A percentile compares a stretch with the other conserved stretches of the same genome.
Conservation (phyloP, 2,329 filamentous ascomycete species). For the Neodidymelliopsis sp. region DNA sequence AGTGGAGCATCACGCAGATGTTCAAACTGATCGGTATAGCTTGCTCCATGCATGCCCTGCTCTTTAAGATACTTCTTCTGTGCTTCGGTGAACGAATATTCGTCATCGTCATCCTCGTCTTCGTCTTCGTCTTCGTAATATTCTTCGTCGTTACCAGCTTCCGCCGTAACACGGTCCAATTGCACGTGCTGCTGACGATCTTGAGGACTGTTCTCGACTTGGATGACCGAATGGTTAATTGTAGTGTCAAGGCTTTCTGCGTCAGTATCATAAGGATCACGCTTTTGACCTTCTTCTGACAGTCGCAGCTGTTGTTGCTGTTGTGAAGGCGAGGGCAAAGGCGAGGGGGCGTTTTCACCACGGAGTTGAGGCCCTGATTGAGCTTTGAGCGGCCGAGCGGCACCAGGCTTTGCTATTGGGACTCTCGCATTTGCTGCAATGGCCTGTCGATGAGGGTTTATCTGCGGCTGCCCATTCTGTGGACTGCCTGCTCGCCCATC, state of each 20-base stretch:
- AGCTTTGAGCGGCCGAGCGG: slow-evolving; percentile 21
- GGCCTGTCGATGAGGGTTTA: slow-evolving; percentile 23
- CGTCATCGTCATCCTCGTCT: slow-evolving; percentile 6
- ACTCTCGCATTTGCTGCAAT: slow-evolving; percentile 36
- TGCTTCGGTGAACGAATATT: not conserved
- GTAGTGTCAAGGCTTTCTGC: slow-evolving; percentile 48
- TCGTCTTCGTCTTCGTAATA: slow-evolving; percentile 9
- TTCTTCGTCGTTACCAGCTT: slow-evolving; percentile 22
- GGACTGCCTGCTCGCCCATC: slow-evolving; percentile 10
- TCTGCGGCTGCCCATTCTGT: not conserved
- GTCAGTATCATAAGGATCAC: slow-evolving; percentile 48
- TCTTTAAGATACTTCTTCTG: slow-evolving; percentile 1
- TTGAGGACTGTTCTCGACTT: slow-evolving; percentile 27
- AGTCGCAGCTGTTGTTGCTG: slow-evolving; percentile 24
- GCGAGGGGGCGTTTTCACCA: slow-evolving; percentile 19
- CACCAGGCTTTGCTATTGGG: slow-evolving; percentile 12
- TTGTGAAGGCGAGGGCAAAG: slow-evolving; percentile 21
- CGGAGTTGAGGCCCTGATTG: slow-evolving; percentile 12
- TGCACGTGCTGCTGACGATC: slow-evolving; percentile 10
- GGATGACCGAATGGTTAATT: slow-evolving; percentile 30
- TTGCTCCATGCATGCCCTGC: not conserved
- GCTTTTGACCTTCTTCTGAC: slow-evolving; percentile 23
- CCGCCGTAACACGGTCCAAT: slow-evolving; percentile 16
- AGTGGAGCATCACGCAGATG: slow-evolving; percentile 7
- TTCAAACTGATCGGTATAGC: slow-evolving; percentile 3